A percentile compares a stretch with the other conserved stretches of the same genome.
phyloP scores from a whole-genome alignment of 257 asterid genomes.

The Penstemon barbatus region DNA sequence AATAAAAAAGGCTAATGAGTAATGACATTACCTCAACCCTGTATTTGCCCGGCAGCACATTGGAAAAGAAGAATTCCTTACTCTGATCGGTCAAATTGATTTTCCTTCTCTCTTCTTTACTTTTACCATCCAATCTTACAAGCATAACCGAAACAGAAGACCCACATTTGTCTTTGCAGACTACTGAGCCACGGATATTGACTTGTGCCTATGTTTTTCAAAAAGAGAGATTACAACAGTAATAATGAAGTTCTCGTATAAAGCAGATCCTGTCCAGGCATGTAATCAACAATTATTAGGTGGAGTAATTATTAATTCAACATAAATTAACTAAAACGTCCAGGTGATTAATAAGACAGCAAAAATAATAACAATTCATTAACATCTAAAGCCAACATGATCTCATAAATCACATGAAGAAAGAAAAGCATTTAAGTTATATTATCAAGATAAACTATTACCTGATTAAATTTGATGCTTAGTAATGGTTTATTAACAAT shows the following conservation, averaged over 20 bases:
- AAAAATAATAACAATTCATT: conserved; percentile 12
- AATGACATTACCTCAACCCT: conserved; percentile 74
- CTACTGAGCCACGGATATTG: conserved; percentile 71
- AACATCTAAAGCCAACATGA: conserved; percentile 11
- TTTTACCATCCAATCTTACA: conserved; percentile 58
- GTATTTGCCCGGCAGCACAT: conserved; percentile 89
- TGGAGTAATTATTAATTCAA: background rate
- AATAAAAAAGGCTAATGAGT: conserved; percentile 26
- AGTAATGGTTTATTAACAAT: conserved; percentile 62
- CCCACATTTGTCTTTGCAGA: conserved; percentile 82
- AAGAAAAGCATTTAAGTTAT: conserved; percentile 16
- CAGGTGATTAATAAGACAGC: background rate
- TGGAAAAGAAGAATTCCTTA: conserved; percentile 64
- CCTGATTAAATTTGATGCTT: conserved; percentile 77
- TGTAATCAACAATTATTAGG: conserved; percentile 14
- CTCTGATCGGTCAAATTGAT: conserved; percentile 59
- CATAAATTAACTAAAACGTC: background rate
- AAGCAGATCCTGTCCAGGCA: conserved; percentile 6
- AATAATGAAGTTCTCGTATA: conserved; percentile 1
- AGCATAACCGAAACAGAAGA: conserved; percentile 72
- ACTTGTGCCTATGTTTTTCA: conserved; percentile 73
- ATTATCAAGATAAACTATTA: conserved; percentile 28
- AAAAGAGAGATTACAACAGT: conserved; percentile 25
- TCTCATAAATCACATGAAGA: conserved; percentile 3
- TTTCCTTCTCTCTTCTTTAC: conserved; percentile 49